A percentile compares a stretch with the other conserved stretches of the same genome.
Evolutionary conservation across 495 filamentous ascomycete species (phyloP).

Genomic region (Chaetomium tenue): DNA sequence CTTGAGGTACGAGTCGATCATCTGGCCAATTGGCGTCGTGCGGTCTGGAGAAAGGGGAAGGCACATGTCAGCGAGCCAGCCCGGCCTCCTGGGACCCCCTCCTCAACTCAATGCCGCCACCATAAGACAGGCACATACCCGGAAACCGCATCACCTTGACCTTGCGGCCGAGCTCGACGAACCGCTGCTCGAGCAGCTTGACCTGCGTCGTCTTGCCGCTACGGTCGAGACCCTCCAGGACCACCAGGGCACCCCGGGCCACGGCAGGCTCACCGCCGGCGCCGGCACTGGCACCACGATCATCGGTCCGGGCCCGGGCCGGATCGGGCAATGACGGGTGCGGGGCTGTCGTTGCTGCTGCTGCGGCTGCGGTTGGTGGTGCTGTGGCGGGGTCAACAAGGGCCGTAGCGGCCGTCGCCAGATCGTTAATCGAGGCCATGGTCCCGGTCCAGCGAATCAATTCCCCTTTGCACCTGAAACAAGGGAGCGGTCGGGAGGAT

Average conservation of each 20-base stretch:
- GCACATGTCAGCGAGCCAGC: background rate
- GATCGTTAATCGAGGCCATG: conserved; percentile 49
- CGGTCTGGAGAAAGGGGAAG: conserved; percentile 57
- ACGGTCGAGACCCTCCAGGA: conserved; percentile 91
- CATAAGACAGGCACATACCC: conserved; percentile 49
- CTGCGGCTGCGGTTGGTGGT: conserved; percentile 1
- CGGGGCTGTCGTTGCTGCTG: conserved; percentile 3
- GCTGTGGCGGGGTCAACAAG: conserved; percentile 27
- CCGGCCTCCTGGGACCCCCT: background rate
- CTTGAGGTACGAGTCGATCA: conserved; percentile 86
- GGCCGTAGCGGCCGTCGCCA: conserved; percentile 43
- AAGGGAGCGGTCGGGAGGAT: background rate
- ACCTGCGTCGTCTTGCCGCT: conserved; percentile 96
- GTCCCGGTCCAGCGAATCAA: conserved; percentile 1
- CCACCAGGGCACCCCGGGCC: conserved; percentile 71
- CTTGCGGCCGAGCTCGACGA: conserved; percentile 55
- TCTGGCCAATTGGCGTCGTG: conserved; percentile 80
- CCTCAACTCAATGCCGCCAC: no score
- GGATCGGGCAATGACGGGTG: conserved; percentile 15
- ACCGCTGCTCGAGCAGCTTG: conserved; percentile 64
- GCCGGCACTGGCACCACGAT: background rate
- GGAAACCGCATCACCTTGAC: conserved; percentile 84
- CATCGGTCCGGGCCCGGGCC: conserved; percentile 1
- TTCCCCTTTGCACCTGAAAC: background rate
- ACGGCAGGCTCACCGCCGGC: background rate